These are phyloP conservation scores for Cercospora zeina DNA, from an alignment of 2,329 filamentous ascomycete species.

Conservation along the genomic window DNA sequence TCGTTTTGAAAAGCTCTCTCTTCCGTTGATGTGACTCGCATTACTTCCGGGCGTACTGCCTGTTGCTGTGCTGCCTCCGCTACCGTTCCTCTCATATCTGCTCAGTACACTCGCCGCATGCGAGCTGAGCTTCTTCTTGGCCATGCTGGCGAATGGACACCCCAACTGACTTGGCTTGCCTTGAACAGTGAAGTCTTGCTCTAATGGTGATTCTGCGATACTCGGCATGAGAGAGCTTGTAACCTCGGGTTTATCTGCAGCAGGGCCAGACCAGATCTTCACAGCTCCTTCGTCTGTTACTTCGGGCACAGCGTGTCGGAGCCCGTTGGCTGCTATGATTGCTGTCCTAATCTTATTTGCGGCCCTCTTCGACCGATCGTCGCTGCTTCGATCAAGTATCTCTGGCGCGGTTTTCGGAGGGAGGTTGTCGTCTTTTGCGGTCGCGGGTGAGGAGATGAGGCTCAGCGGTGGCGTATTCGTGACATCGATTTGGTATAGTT, in stretches of 20 bases:
- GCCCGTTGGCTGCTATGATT: constrained; percentile 28
- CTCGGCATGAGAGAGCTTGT: constrained; percentile 42
- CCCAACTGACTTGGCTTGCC: constrained; percentile 76
- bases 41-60: constrained; percentile 35
- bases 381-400: constrained; percentile 32
- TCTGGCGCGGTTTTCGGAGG: constrained; percentile 37
- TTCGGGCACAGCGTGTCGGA: constrained; percentile 26
- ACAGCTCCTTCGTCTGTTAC: constrained; percentile 28
- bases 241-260: constrained; percentile 44
- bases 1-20: constrained; percentile 46
- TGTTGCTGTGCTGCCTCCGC: constrained; percentile 21
- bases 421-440: constrained; percentile 18
- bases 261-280: constrained; percentile 40
- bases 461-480: constrained; percentile 38
- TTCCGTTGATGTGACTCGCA: constrained; percentile 42
- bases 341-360: constrained; percentile 40
- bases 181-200: constrained; percentile 86
- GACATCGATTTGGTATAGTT: constrained; percentile 31
- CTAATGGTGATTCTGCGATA: constrained; percentile 55
- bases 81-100: constrained; percentile 38
- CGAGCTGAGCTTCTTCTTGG: constrained; percentile 43
- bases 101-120: constrained; percentile 45
- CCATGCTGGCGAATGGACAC: constrained; percentile 72
- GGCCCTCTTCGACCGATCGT: constrained; percentile 38
- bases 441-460: constrained; percentile 38